Evolutionary conservation across 306 rosid species (phyloP).

Genomic region (Prunus mongolica): DNA sequence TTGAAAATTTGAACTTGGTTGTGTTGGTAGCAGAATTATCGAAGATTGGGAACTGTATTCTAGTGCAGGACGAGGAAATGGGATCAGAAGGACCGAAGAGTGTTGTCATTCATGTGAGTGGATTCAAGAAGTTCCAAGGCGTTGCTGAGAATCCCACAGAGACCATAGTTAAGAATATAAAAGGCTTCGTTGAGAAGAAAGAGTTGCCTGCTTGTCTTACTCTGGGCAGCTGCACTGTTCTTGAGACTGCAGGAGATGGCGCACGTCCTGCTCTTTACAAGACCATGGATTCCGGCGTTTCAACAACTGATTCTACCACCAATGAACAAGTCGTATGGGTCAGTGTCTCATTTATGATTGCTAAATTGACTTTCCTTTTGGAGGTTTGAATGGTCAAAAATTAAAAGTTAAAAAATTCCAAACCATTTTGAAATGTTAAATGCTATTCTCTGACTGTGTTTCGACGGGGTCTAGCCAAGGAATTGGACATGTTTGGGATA

Average conservation of each 20-base stretch:
- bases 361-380: background rate
- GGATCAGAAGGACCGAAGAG: conserved; percentile 80
- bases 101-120: conserved; percentile 70
- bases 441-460: background rate
- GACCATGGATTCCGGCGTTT: conserved; percentile 53
- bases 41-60: conserved; percentile 71
- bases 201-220: conserved; percentile 68
- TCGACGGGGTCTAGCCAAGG: background rate
- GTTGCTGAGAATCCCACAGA: conserved; percentile 81
- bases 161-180: conserved; percentile 52
- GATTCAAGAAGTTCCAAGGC: conserved; percentile 82
- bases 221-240: conserved; percentile 75
- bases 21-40: background rate
- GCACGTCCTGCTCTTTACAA: conserved; percentile 47
- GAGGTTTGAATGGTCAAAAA: background rate
- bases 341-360: conserved; percentile 18
- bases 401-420: background rate
- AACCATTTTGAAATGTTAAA: background rate
- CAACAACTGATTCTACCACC: conserved; percentile 21
- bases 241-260: conserved; percentile 70
- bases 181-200: conserved; percentile 51
- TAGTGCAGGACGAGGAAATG: conserved; percentile 48
- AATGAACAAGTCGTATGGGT: conserved; percentile 77
- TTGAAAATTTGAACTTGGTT: background rate
- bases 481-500: background rate